phyloP scores from a whole-genome alignment of 129 eudicot genomes.

The Erigeron canadensis region DNA sequence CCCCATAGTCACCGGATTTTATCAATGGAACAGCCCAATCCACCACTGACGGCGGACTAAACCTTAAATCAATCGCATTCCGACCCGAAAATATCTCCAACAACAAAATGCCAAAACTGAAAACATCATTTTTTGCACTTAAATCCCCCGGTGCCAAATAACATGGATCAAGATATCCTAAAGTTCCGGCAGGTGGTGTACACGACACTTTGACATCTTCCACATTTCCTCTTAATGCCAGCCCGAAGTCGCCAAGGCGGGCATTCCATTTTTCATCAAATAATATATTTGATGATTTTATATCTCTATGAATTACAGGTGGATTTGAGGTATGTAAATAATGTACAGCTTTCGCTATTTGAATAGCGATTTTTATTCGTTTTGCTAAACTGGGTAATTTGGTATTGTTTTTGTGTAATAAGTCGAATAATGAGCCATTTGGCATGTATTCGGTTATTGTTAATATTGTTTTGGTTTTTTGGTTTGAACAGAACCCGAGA shows the following conservation, averaged over 20 bases:
- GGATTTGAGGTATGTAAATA: constrained; percentile 59
- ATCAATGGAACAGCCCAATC: constrained; percentile 87
- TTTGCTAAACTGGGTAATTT: constrained; percentile 49
- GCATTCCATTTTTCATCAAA: constrained; percentile 60
- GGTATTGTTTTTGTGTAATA: constrained; percentile 36
- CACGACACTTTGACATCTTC: constrained; percentile 66
- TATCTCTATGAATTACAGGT: constrained; percentile 88
- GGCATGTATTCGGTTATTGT: constrained; percentile 86
- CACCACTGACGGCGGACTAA: constrained; percentile 85
- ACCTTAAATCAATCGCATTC: constrained; percentile 65
- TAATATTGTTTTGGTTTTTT: constrained; percentile 30
- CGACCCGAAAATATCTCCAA: constrained; percentile 86
- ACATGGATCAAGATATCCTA: constrained; percentile 91
- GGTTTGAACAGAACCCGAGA: constrained; percentile 54
- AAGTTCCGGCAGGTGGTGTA: constrained; percentile 96
- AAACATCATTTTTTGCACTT: constrained; percentile 76
- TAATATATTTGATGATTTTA: constrained; percentile 80
- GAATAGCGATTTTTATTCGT: constrained; percentile 62
- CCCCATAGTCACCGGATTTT: constrained; percentile 46
- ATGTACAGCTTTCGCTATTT: constrained; percentile 69
- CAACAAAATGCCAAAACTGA: constrained; percentile 74
- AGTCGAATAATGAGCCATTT: constrained; percentile 70
- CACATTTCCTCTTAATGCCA: constrained; percentile 85
- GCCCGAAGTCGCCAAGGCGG: constrained; percentile 78
- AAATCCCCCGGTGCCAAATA: constrained; percentile 85